Base-by-base conservation (phyloP, 495 filamentous ascomycete genomes). In the Jackrogersella minutella region DNA sequence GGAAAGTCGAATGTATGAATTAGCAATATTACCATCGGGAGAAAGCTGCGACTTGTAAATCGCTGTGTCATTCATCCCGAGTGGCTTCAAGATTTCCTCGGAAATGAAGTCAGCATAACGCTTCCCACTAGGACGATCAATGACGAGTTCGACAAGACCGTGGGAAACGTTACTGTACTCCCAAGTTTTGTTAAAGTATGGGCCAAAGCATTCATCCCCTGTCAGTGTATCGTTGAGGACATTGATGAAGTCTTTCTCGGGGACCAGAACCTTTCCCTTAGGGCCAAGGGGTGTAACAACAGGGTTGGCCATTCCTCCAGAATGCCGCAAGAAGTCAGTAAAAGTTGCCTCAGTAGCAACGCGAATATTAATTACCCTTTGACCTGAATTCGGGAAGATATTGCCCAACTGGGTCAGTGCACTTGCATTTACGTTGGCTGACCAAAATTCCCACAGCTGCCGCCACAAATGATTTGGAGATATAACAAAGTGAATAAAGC, bases 131-230 rank as follows among this genome's bases (percentile, higher is more conserved):
- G 30, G 22, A 47, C 44, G 44, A 2, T 47, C 44, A 47, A 47
- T 47, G 22, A 47, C 26, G 44, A 47, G 44, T 30, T 22, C 44
- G 2, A 47, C 3, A 5, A 47, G 24, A 7, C 44, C 44, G 17
- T 47, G 44, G 5, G 44, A 47, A n/a, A 47, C 44, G 9, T 47
- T 47, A 14, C 44, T 47, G 10, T 47, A 47, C 26, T 47, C 44
- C 44, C 44, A 47, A 5, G 44, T 47, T 30, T 8, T 28, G 4
- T 16, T 47, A 47, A 30, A 30, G 24, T 47, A 47, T n/a, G 13
- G 11, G 11, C 44, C 44, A 16, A 47, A 47, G 6, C 44, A 8
- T 16, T 30, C 44, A 30, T 47, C 30, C 11, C 44, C 44, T 16
- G 22, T 47, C 5, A 24, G 44, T 7, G 44, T 30, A 8, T 47